Conservation (phyloP, 2,329 filamentous ascomycete species). For the Phoma herbarum region DNA sequence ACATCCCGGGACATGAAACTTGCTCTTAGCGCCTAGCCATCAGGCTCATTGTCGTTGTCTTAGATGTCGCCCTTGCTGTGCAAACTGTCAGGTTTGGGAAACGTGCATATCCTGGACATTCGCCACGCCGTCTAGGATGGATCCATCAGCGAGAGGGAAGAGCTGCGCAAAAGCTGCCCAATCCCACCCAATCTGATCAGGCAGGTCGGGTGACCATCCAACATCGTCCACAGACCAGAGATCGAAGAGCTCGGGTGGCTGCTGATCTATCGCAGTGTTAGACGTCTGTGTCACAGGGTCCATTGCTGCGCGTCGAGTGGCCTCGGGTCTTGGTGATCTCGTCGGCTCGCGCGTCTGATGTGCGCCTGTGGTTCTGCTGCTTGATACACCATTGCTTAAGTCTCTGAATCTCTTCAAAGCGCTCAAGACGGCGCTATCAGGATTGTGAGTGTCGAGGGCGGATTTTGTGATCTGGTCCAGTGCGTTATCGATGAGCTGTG, state of each 20-base stretch:
- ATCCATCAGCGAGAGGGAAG: background rate
- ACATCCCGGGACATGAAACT: too few relatives aligned
- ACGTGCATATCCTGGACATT: too few relatives aligned
- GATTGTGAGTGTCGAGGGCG: background rate
- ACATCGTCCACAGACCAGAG: background rate
- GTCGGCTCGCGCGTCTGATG: background rate
- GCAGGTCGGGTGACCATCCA: background rate
- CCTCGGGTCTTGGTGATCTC: background rate
- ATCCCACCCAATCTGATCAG: background rate
- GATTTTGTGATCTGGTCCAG: background rate
- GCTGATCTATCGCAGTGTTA: too few relatives aligned
- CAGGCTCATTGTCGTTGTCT: too few relatives aligned
- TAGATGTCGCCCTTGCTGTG: too few relatives aligned
- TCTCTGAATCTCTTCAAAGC: background rate
- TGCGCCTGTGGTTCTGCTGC: background rate
- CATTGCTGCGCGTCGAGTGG: background rate
- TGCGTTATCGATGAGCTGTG: background rate
- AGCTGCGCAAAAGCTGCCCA: background rate
- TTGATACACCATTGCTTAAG: background rate
- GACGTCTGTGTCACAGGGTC: too few relatives aligned
- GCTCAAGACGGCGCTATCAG: background rate
- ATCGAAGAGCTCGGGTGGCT: background rate
- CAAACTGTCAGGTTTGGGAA: too few relatives aligned
- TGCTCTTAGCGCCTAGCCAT: too few relatives aligned
- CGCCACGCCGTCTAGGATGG: background rate